Evolutionary conservation across 225 moss, liverwort and hornwort species (phyloP).

Genomic region (Thuidium tamariscinum): DNA sequence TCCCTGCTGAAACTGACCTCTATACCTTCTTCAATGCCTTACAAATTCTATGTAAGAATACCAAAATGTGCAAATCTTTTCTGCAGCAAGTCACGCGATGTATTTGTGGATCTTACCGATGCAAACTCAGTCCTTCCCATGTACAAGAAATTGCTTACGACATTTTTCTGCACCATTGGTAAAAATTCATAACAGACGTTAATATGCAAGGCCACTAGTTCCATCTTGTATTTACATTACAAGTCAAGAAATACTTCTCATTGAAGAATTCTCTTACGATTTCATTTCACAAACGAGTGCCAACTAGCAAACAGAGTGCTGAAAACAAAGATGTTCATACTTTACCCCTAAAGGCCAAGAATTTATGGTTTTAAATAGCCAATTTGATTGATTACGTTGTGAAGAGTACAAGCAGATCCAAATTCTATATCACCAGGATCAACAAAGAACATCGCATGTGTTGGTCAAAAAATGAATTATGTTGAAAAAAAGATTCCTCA

Average conservation of each 20-base stretch:
- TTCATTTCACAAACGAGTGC: background rate
- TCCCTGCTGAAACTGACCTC: background rate
- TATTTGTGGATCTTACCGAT: slow-evolving; percentile 15
- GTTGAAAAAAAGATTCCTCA: background rate
- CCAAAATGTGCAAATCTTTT: background rate
- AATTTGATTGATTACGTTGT: background rate
- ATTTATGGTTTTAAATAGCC: background rate
- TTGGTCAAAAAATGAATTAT: background rate
- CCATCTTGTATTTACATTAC: background rate
- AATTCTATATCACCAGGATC: background rate
- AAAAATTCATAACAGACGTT: background rate
- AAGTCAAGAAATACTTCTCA: background rate
- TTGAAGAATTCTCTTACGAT: background rate
- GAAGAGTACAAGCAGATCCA: background rate
- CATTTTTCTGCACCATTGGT: slow-evolving; percentile 23
- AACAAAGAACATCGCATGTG: background rate
- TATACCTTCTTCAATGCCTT: background rate
- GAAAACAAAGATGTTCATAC: background rate
- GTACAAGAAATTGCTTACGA: slow-evolving; percentile 35
- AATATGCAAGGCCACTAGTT: background rate
- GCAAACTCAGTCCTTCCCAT: slow-evolving; percentile 56
- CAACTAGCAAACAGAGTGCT: background rate
- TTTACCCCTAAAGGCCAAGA: background rate
- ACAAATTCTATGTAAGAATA: background rate
- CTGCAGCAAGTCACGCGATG: background rate